Base-by-base conservation (phyloP, 805 yeast genomes). In the Myxozyma neotropica region DNA sequence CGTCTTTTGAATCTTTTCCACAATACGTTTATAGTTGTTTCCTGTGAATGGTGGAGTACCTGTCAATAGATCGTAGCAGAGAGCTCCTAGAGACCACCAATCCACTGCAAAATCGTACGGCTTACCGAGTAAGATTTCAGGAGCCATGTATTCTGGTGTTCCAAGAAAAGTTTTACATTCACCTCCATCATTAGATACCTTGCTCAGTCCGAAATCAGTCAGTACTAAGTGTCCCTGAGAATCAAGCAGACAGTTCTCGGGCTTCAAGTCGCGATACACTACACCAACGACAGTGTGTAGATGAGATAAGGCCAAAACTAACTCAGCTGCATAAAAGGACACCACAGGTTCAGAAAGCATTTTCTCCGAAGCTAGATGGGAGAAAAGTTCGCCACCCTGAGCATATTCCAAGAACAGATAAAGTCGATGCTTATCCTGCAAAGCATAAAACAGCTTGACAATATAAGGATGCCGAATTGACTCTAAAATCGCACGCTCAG, bases 31-130 rank as follows among this genome's bases (percentile, higher is more conserved):
- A 68, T 87, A 86, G 68, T 87, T 88, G 55, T 81, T 85, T 2
- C 96, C 97, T 0, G 94, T 87, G 72, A 88, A 89, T 0, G 96
- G 96, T 0, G 97, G 96, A 49, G 85, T 80, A 0, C 96, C 96
- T 0, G 92, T 86, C 52, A 90, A 76, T 81, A 90, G 80, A 71
- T 91, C 96, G 68, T 76, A 88, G 50, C 86, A 75, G 5, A 90
- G 86, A 48, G 96, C 87, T 0, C 96, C 97, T 35, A 91, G 74
- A 0, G 96, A 89, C 90, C 96, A 90, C 88, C 96, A 89, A 72
- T 90, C 97, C 50, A 91, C 94, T 33, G 84, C 80, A 55, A 83
- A 86, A 67, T 87, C 90, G 72, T 90, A 91, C 17, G 84, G 82
- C 66, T 85, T 81, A 23, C 96, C 96, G 58, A 81, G 82, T 27